These are phyloP conservation scores for Falciphora oryzae DNA, from an alignment of 2,329 filamentous ascomycete species.

Conservation along the genomic window DNA sequence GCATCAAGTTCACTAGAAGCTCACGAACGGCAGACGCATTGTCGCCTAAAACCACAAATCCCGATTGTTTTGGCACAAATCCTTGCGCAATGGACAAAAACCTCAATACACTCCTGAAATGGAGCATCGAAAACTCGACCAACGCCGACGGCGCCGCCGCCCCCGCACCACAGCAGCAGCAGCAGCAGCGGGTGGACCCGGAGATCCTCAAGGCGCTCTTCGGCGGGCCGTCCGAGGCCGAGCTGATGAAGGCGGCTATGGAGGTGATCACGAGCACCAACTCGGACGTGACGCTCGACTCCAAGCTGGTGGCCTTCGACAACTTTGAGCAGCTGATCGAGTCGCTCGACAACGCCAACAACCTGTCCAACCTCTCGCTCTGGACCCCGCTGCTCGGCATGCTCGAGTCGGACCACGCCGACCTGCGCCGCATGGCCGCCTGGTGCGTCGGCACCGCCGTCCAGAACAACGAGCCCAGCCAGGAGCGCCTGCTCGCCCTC, in stretches of 20 bases:
- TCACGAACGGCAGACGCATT: too few relatives aligned
- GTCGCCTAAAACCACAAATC: background rate
- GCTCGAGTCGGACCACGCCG: slow-evolving; percentile 60
- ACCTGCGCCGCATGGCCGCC: slow-evolving; percentile 79
- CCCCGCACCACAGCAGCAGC: slow-evolving; percentile 23
- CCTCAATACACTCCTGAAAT: slow-evolving; percentile 31
- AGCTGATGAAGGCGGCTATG: slow-evolving; percentile 86
- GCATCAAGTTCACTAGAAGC: background rate
- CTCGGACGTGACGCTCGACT: slow-evolving; percentile 60
- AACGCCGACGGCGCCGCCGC: slow-evolving; percentile 18
- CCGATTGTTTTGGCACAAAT: background rate
- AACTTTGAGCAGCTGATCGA: slow-evolving; percentile 93
- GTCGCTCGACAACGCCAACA: slow-evolving; percentile 94
- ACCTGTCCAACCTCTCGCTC: slow-evolving; percentile 69
- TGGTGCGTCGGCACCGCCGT: slow-evolving; percentile 94
- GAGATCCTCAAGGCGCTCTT: slow-evolving; percentile 69
- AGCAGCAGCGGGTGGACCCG: slow-evolving; percentile 50
- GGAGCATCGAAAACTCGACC: slow-evolving; percentile 28
- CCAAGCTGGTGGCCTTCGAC: slow-evolving; percentile 82
- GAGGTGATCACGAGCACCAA: slow-evolving; percentile 58
- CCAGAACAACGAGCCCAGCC: slow-evolving; percentile 85
- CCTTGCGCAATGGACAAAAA: slow-evolving; percentile 21
- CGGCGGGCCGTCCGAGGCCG: slow-evolving; percentile 82
- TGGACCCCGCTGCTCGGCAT: slow-evolving; percentile 76
- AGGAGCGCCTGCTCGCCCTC: slow-evolving; percentile 60